These are phyloP conservation scores for Corymbia maculata DNA, from an alignment of 345 rosid species.

Conservation along the genomic window DNA sequence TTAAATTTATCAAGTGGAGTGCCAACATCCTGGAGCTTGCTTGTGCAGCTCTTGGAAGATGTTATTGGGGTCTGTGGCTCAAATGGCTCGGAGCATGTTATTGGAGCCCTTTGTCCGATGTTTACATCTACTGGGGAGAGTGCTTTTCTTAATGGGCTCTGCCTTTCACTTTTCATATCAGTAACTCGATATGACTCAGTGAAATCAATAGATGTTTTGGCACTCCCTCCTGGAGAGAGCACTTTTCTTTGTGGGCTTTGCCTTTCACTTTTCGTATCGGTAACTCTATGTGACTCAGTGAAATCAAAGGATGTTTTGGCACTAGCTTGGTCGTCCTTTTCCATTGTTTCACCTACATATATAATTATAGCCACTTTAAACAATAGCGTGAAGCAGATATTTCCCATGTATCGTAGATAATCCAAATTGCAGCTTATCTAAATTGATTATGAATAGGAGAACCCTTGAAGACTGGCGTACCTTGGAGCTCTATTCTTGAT, in stretches of 20 bases:
- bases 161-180: slow-evolving; percentile 5
- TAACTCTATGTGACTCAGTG: slow-evolving; percentile 2
- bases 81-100: slow-evolving; percentile 1
- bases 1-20: slow-evolving; percentile 50
- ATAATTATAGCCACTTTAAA: background rate
- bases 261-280: slow-evolving; percentile 4
- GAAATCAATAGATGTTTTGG: background rate
- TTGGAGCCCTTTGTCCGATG: slow-evolving; percentile 5
- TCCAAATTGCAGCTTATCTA: background rate
- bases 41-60: slow-evolving; percentile 5
- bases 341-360: slow-evolving; percentile 5
- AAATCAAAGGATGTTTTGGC: background rate
- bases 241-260: slow-evolving; percentile 46
- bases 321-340: background rate
- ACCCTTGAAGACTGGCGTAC: slow-evolving; percentile 12
- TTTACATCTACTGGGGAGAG: slow-evolving; percentile 52
- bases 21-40: slow-evolving; percentile 10
- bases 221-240: slow-evolving; percentile 37
- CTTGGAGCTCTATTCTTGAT: slow-evolving; percentile 12
- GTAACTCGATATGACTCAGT: slow-evolving; percentile 4
- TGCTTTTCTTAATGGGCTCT: slow-evolving; percentile 47
- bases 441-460: background rate
- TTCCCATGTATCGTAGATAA: background rate
- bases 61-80: slow-evolving; percentile 51
- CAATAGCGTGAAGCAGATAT: background rate